Evolutionary conservation across 305 asterid species (phyloP).

Genomic region (Fraxinus floribunda): DNA sequence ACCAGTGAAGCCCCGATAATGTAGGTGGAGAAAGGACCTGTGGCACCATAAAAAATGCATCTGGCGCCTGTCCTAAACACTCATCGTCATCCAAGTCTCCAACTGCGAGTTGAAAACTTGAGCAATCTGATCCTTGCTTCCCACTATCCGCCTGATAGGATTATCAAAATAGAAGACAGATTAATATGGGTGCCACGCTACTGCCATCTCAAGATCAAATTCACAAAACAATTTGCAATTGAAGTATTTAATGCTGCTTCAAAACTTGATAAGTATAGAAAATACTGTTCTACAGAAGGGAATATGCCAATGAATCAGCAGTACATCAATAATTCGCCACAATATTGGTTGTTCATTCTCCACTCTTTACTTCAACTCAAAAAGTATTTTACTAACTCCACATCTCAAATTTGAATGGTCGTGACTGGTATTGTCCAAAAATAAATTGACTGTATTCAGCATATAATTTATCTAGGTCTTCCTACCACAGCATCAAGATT

Average conservation of each 20-base stretch:
- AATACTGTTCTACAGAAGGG: not conserved
- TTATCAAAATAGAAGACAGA: not conserved
- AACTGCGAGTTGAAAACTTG: constrained; percentile 48
- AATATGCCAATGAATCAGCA: not conserved
- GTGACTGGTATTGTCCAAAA: not conserved
- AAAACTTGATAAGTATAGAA: not conserved
- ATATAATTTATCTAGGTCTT: not conserved
- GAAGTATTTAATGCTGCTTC: not conserved
- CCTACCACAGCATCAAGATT: not conserved
- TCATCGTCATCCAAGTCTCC: constrained; percentile 69
- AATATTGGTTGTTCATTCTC: not conserved
- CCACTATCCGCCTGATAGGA: constrained; percentile 54
- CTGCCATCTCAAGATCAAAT: no score
- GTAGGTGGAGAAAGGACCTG: constrained; percentile 82
- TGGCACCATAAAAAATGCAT: constrained; percentile 71
- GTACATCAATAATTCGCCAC: not conserved
- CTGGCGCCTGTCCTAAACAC: constrained; percentile 54
- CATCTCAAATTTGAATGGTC: not conserved
- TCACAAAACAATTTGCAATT: not conserved
- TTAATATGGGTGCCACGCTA: no score
- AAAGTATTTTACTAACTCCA: no score
- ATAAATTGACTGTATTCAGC: not conserved
- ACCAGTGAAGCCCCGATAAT: constrained; percentile 79
- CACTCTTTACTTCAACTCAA: not conserved
- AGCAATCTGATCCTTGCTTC: constrained; percentile 59